These are phyloP conservation scores for Ailanthus altissimus DNA, from an alignment of 345 rosid genomes.

Conservation along the genomic window DNA sequence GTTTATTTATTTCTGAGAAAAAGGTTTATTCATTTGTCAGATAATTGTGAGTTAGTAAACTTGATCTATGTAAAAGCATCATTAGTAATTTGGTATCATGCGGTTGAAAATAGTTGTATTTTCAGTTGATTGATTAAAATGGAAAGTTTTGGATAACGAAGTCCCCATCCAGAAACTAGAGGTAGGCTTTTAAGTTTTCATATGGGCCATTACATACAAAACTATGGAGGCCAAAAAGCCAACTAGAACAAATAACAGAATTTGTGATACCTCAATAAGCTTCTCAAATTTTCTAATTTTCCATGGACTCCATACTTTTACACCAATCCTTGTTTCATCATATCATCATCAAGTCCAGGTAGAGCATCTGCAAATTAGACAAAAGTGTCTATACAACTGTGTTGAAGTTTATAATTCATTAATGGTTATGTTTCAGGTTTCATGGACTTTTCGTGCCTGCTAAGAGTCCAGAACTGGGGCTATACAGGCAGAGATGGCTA, in stretches of 20 bases:
- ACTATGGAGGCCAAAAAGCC: constrained; percentile 13
- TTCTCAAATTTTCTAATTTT: neutral
- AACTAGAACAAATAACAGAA: neutral
- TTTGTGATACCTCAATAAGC: constrained; percentile 7
- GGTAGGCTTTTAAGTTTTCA: constrained; percentile 33
- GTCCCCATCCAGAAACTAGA: constrained; percentile 32
- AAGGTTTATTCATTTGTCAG: neutral
- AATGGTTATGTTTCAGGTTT: constrained; percentile 36
- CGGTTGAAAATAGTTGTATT: neutral
- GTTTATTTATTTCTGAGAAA: too few relatives aligned
- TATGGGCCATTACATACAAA: constrained; percentile 9
- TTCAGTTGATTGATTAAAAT: neutral
- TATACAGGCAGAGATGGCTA: constrained; percentile 36
- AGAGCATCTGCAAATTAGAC: neutral
- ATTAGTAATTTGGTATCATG: constrained; percentile 1
- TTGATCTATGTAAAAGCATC: neutral
- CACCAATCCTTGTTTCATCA: constrained; percentile 21
- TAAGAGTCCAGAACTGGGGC: constrained; percentile 25
- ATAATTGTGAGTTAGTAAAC: too few relatives aligned
- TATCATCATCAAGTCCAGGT: constrained; percentile 39
- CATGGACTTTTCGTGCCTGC: constrained; percentile 32
- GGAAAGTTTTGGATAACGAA: constrained; percentile 27
- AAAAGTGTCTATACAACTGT: neutral
- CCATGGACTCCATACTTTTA: constrained; percentile 47
- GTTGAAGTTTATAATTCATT: neutral